These are phyloP conservation scores for Cymbopogon flexuosus DNA, from an alignment of 202 grass and related monocot species.

Conservation along the genomic window DNA sequence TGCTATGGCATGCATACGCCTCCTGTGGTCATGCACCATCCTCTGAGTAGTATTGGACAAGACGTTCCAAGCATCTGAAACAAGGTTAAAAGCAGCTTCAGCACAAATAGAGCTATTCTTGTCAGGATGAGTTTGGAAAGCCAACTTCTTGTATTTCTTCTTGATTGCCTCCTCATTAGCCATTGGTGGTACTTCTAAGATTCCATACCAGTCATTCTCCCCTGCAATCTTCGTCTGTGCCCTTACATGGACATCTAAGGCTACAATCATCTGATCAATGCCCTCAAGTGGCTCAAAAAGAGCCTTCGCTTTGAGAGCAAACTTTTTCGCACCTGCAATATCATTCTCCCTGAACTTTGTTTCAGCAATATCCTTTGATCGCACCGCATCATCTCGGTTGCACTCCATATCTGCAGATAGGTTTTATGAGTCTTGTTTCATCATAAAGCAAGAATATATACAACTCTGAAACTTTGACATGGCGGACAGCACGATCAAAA, in stretches of 20 bases:
- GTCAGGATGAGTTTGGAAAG: conserved; percentile 64
- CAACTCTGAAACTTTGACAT: background rate
- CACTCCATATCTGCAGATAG: conserved; percentile 54
- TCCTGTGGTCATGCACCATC: conserved; percentile 43
- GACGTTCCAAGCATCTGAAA: conserved; percentile 59
- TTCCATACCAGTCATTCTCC: conserved; percentile 60
- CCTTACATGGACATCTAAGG: conserved; percentile 48
- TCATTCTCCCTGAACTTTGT: conserved; percentile 52
- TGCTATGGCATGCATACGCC: conserved; percentile 13
- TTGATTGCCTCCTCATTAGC: conserved; percentile 50
- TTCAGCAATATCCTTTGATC: conserved; percentile 60
- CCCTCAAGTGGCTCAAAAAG: conserved; percentile 52
- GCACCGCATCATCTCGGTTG: conserved; percentile 46
- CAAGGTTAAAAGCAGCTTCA: conserved; percentile 48
- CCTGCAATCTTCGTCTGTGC: conserved; percentile 42
- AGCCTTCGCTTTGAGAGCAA: conserved; percentile 55
- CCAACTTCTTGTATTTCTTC: conserved; percentile 64
- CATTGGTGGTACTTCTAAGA: conserved; percentile 34
- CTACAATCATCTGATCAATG: conserved; percentile 56
- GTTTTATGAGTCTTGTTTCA: conserved; percentile 18
- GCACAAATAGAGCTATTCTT: conserved; percentile 59
- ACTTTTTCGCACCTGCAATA: conserved; percentile 45
- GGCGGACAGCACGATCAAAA: background rate
- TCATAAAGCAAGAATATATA: background rate
- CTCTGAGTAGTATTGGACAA: conserved; percentile 51